A percentile compares a stretch with the other conserved stretches of the same genome.
Evolutionary conservation across 1,139 yeast genomes (phyloP).

Genomic region (Yamadazyma mexicana): DNA sequence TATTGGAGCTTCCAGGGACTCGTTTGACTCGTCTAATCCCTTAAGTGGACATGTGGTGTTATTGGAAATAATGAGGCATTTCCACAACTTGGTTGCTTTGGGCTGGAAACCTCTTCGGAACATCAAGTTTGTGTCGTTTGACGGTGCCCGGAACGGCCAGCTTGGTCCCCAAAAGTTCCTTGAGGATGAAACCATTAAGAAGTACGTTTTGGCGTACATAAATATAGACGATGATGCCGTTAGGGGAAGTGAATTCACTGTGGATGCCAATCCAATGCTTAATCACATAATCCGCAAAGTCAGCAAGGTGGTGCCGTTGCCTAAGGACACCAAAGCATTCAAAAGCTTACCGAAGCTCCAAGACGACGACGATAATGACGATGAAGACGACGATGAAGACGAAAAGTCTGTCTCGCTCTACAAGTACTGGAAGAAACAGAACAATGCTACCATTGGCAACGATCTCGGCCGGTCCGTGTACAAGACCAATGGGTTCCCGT

Average conservation of each 20-base stretch:
- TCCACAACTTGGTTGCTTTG: conserved; percentile 27
- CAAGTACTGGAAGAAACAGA: conserved; percentile 40
- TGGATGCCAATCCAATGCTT: conserved; percentile 39
- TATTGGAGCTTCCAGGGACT: conserved; percentile 45
- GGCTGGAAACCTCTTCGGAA: conserved; percentile 50
- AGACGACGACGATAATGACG: conserved; percentile 10
- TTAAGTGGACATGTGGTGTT: conserved; percentile 42
- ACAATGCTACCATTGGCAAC: conserved; percentile 31
- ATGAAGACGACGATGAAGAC: conserved; percentile 21
- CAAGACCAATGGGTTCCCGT: conserved; percentile 30
- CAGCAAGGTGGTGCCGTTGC: conserved; percentile 37
- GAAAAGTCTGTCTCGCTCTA: conserved; percentile 31
- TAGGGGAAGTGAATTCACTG: conserved; percentile 38
- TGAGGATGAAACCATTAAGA: conserved; percentile 25
- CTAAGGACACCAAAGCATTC: conserved; percentile 21
- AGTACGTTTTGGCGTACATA: conserved; percentile 36
- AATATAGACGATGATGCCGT: conserved; percentile 44
- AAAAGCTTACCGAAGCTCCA: conserved; percentile 12
- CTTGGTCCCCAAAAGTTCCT: conserved; percentile 31
- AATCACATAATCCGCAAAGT: conserved; percentile 32
- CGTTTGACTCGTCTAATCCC: conserved; percentile 38
- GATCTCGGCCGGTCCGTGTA: conserved; percentile 27
- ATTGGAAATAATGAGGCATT: conserved; percentile 42
- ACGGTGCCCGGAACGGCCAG: conserved; percentile 37
- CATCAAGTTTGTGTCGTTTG: conserved; percentile 46